Evolutionary conservation across 305 asterid genomes (phyloP).

Genomic region (Fraxinus velutina): DNA sequence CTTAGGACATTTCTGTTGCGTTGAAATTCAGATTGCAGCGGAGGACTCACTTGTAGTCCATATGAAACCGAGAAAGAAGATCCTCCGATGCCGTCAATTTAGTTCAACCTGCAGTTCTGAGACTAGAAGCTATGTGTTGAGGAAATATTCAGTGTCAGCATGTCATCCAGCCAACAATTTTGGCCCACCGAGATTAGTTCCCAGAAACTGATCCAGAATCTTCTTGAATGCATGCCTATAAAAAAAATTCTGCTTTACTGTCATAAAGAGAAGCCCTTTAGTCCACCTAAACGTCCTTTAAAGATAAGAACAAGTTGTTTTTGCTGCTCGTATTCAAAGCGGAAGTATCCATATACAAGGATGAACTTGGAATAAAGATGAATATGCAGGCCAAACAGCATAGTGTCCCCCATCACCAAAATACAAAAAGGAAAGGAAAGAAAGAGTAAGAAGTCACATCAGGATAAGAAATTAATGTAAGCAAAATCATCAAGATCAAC

Average conservation of each 20-base stretch:
- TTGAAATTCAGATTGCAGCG: conserved; percentile 20
- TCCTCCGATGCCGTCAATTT: conserved; percentile 10
- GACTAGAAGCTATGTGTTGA: conserved; percentile 23
- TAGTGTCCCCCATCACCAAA: conserved; percentile 23
- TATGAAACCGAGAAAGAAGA: conserved; percentile 27
- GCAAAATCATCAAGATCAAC: conserved; percentile 13
- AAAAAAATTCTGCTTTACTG: conserved; percentile 7
- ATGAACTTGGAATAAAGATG: conserved; percentile 7
- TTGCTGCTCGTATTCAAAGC: conserved; percentile 15
- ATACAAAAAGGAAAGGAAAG: conserved; percentile 13
- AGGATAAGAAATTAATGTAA: conserved; percentile 24
- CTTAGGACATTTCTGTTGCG: not conserved
- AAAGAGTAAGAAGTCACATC: conserved; percentile 15
- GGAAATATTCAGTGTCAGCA: conserved; percentile 18
- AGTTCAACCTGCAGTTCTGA: conserved; percentile 26
- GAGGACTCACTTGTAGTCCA: conserved; percentile 26
- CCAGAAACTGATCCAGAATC: conserved; percentile 67
- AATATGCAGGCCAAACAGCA: conserved; percentile 14
- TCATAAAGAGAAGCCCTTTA: conserved; percentile 18
- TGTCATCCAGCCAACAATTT: conserved; percentile 38
- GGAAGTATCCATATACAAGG: conserved; percentile 1
- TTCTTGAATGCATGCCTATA: conserved; percentile 68
- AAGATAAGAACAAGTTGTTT: conserved; percentile 9
- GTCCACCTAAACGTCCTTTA: conserved; percentile 4
- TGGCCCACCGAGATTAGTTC: conserved; percentile 44